A percentile compares a stretch with the other conserved stretches of the same genome.
phyloP scores from a whole-genome alignment of 495 filamentous ascomycete species.

The Lasiosphaeriaceae sp. region DNA sequence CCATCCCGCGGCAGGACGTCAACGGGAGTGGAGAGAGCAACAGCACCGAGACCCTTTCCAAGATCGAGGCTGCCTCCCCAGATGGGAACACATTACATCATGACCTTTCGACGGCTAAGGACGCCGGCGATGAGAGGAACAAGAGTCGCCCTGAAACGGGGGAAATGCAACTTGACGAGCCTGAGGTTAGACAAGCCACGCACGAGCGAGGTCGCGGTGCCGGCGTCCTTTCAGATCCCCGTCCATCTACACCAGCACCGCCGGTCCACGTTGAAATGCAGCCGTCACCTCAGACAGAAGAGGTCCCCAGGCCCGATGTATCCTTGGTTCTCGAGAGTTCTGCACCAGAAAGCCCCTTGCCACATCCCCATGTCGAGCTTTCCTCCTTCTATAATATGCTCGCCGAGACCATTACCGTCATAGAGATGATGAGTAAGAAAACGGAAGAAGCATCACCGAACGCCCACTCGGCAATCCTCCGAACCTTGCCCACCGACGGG shows the following conservation, averaged over 20 bases:
- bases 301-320: not conserved
- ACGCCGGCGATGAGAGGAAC: not conserved
- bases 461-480: not conserved
- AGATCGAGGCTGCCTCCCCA: not conserved
- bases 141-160: not conserved
- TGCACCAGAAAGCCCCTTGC: not conserved
- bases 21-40: not conserved
- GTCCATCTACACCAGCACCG: not conserved
- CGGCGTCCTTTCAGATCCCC: not conserved
- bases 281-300: not conserved
- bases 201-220: not conserved
- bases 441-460: not conserved
- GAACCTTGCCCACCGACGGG: not conserved
- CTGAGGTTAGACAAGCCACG: not conserved
- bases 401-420: not conserved
- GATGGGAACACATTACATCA: not conserved
- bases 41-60: not conserved
- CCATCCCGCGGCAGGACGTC: not conserved
- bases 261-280: not conserved
- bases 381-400: not conserved
- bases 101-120: not conserved
- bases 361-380: not conserved
- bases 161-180: not conserved
- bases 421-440: not conserved
- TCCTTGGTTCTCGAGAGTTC: not conserved